Conservation (phyloP, 2,329 filamentous ascomycete species). For the Aspergillus ochraceus region DNA sequence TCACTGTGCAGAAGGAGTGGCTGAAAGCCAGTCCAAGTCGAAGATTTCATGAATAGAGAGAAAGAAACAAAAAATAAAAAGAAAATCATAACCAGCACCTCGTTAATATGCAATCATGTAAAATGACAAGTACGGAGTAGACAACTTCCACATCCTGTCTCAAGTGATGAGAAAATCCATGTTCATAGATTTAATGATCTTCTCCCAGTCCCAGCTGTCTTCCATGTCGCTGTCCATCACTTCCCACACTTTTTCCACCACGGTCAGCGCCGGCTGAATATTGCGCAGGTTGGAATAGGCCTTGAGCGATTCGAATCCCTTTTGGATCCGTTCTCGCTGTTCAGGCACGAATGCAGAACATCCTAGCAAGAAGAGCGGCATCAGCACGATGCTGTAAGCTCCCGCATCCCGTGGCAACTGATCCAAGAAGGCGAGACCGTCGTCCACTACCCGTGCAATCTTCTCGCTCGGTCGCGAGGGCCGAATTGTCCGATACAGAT, state of each 20-base stretch:
- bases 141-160: conserved; percentile 11
- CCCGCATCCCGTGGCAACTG: conserved; percentile 55
- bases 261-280: conserved; percentile 55
- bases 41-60: conserved; percentile 4
- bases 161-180: conserved; percentile 64
- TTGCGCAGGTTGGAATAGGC: conserved; percentile 59
- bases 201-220: conserved; percentile 65
- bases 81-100: not conserved
- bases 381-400: conserved; percentile 60
- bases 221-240: conserved; percentile 59
- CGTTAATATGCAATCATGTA: not conserved
- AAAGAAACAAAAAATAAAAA: not conserved
- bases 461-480: conserved; percentile 56
- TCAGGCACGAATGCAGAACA: conserved; percentile 58
- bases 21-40: not conserved
- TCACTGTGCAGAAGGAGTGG: not conserved
- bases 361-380: conserved; percentile 62
- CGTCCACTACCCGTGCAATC: conserved; percentile 58
- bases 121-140: not conserved
- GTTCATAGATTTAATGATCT: conserved; percentile 57
- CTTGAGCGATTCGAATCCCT: conserved; percentile 56
- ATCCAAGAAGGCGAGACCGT: conserved; percentile 58
- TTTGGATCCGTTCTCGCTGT: conserved; percentile 57
- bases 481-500: conserved; percentile 62
- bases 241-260: conserved; percentile 59